Conservation (phyloP, 1,284 basidiomycete genomes). For the Xerocomus minutiporus region DNA sequence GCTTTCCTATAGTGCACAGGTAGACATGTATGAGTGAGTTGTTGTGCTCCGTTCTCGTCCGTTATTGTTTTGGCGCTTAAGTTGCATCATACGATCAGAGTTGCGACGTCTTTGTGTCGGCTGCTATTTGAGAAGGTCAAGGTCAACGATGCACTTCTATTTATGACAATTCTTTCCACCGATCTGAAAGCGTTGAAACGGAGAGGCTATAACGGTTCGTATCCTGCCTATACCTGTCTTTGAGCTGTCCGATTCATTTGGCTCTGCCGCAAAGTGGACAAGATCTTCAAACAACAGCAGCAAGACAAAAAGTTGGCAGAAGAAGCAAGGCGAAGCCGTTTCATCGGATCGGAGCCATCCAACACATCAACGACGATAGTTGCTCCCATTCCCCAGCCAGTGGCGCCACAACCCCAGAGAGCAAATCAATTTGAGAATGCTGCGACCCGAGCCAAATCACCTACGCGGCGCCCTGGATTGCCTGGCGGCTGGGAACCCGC, state of each 20-base stretch:
- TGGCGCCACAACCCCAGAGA: constrained; percentile 13
- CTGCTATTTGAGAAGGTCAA: constrained; percentile 72
- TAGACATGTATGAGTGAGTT: constrained; percentile 91
- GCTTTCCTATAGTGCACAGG: constrained; percentile 66
- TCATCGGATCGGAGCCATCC: constrained; percentile 17
- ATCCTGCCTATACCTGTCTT: background rate
- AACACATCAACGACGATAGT: constrained; percentile 2
- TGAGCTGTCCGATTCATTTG: background rate
- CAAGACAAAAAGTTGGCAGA: constrained; percentile 65
- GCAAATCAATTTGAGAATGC: background rate
- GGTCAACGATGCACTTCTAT: constrained; percentile 79
- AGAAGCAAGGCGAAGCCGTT: constrained; percentile 37
- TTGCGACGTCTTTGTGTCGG: constrained; percentile 76
- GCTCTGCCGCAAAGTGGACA: constrained; percentile 59
- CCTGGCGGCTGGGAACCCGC: constrained; percentile 24
- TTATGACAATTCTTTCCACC: constrained; percentile 92
- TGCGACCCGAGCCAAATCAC: constrained; percentile 21
- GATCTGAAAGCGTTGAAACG: constrained; percentile 81
- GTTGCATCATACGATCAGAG: constrained; percentile 38
- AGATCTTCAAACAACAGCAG: constrained; percentile 83
- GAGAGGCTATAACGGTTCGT: constrained; percentile 77
- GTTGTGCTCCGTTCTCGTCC: background rate
- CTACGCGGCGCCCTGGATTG: constrained; percentile 15
- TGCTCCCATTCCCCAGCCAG: constrained; percentile 8
- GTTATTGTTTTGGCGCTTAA: background rate